Evolutionary conservation across 192 early-diverging fungal genomes (phyloP).

Genomic region (Chytriomyces sp.): DNA sequence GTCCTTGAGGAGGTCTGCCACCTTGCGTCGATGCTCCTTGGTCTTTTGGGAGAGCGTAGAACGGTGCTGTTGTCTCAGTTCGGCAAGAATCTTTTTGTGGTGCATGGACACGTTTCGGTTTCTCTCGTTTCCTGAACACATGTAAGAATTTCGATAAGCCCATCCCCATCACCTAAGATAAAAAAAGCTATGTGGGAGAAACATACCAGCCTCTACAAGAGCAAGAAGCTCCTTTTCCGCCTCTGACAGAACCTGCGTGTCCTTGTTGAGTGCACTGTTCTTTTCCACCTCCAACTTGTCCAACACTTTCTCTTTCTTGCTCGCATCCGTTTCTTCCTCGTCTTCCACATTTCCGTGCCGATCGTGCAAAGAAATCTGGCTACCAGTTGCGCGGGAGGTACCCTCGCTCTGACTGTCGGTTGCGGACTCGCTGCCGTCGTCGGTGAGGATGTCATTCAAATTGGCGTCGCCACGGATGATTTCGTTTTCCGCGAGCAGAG

Average conservation of each 20-base stretch:
- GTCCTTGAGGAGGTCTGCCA: conserved; percentile 30
- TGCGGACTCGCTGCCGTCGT: not conserved
- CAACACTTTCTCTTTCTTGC: not conserved
- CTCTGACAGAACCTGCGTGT: conserved; percentile 21
- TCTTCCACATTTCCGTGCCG: not conserved
- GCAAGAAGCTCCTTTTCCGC: conserved; percentile 15
- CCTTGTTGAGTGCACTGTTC: conserved; percentile 20
- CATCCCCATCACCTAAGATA: not conserved
- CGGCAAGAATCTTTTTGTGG: conserved; percentile 28
- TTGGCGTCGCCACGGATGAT: conserved; percentile 3
- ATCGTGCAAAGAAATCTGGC: not conserved
- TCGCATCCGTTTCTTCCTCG: not conserved
- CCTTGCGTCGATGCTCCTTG: conserved; percentile 28
- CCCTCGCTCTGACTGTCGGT: conserved; percentile 21
- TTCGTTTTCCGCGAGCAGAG: conserved; percentile 12
- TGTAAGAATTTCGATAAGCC: not conserved
- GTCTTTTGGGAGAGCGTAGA: conserved; percentile 8
- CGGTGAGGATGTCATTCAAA: not conserved
- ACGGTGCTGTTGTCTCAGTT: conserved; percentile 27
- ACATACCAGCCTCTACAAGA: conserved; percentile 15
- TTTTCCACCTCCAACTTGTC: conserved; percentile 25
- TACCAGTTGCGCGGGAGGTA: conserved; percentile 4
- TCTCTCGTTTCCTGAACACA: conserved; percentile 3
- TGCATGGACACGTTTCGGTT: conserved; percentile 10
- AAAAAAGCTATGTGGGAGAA: too few species aligned